phyloP scores from a whole-genome alignment of 1,284 basidiomycete genomes.

The Rhodotorula sp. region DNA sequence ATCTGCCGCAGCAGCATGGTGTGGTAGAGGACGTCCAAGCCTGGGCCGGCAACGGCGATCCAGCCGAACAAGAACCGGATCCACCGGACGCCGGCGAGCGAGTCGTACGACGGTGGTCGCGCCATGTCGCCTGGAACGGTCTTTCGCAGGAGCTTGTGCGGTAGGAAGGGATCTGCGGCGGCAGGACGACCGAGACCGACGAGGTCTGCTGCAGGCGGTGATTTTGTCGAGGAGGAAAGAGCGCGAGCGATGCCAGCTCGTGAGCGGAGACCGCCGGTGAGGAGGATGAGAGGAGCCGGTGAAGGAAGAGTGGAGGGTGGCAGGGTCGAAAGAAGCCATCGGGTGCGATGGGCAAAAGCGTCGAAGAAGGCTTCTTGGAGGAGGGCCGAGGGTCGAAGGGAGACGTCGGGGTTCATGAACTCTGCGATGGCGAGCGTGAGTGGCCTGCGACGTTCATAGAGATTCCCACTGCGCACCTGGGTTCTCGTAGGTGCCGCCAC shows the following conservation, averaged over 20 bases:
- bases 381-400: constrained; percentile 16
- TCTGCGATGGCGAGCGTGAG: not conserved
- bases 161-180: constrained; percentile 64
- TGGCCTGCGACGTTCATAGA: constrained; percentile 33
- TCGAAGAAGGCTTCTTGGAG: constrained; percentile 54
- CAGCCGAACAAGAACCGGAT: constrained; percentile 32
- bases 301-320: constrained; percentile 10
- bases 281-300: constrained; percentile 61
- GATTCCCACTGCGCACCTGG: constrained; percentile 56
- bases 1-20: constrained; percentile 38
- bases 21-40: constrained; percentile 43
- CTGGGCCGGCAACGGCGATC: constrained; percentile 46
- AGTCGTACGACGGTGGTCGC: constrained; percentile 41
- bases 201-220: constrained; percentile 60
- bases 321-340: constrained; percentile 26
- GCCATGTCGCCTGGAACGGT: constrained; percentile 35
- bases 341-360: constrained; percentile 41
- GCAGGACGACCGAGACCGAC: constrained; percentile 73
- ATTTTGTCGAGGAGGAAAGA: constrained; percentile 39
- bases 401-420: not conserved
- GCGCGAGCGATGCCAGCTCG: constrained; percentile 61
- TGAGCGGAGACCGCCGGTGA: constrained; percentile 75
- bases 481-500: constrained; percentile 80
- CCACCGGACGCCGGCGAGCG: constrained; percentile 39
- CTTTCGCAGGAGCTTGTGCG: constrained; percentile 46